These are phyloP conservation scores for Fusarium aywerte DNA, from an alignment of 2,329 filamentous ascomycete species.

Conservation along the genomic window DNA sequence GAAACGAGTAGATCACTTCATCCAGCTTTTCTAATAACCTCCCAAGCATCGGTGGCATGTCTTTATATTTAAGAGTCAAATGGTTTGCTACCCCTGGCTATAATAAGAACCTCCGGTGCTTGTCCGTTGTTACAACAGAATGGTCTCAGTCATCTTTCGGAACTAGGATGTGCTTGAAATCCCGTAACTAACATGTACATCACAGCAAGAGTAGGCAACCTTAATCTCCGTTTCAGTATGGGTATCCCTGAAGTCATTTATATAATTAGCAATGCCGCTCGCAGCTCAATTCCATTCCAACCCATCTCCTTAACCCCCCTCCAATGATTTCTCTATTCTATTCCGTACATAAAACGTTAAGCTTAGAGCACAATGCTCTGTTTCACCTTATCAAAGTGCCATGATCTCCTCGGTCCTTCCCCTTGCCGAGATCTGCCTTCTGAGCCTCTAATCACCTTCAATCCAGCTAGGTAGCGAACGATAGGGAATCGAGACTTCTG, in stretches of 20 bases:
- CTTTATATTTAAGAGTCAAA: neutral
- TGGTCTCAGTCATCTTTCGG: neutral
- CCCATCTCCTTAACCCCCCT: neutral
- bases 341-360: conserved; percentile 27
- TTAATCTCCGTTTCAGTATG: conserved; percentile 28
- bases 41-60: too few species aligned
- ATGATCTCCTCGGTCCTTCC: neutral
- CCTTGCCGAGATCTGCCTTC: neutral
- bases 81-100: neutral
- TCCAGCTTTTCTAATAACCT: too few species aligned
- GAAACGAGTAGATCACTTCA: neutral
- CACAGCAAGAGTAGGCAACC: neutral
- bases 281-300: conserved; percentile 27
- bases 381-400: neutral
- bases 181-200: neutral
- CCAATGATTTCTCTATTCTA: conserved; percentile 35
- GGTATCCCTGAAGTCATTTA: conserved; percentile 37
- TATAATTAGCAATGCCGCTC: conserved; percentile 37
- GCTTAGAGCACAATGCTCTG: neutral
- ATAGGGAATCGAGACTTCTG: conserved; percentile 5
- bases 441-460: neutral
- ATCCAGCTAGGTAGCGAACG: conserved; percentile 4
- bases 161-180: neutral
- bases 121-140: neutral
- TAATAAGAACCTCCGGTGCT: neutral